phyloP scores from a whole-genome alignment of 23 red algal genomes.

The Gracilaria vermiculophylla region DNA sequence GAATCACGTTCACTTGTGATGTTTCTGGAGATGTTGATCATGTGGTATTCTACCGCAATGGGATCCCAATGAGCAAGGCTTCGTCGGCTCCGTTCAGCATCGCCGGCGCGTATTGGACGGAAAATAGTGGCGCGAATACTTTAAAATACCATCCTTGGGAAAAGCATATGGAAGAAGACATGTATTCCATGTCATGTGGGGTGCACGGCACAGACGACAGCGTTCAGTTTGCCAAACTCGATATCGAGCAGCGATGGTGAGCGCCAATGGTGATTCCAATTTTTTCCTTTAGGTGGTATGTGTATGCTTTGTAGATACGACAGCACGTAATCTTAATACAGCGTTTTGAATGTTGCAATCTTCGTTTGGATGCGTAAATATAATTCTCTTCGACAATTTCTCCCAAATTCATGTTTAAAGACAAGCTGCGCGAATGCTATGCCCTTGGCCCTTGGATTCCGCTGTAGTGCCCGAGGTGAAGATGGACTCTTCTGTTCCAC shows the following conservation, averaged over 20 bases:
- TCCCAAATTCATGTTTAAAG: too few species aligned
- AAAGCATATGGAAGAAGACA: background rate
- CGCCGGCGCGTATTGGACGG: background rate
- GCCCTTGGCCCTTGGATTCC: too few species aligned
- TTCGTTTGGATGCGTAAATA: too few species aligned
- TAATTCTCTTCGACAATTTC: too few species aligned
- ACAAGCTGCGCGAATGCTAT: too few species aligned
- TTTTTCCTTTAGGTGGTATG: too few species aligned
- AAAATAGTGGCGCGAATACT: background rate
- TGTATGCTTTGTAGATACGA: too few species aligned
- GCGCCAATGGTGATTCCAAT: too few species aligned
- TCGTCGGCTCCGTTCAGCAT: constrained; percentile 2
- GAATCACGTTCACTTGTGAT: constrained; percentile 34
- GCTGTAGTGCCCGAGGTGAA: too few species aligned
- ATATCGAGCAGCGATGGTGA: background rate
- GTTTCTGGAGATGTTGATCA: constrained; percentile 2
- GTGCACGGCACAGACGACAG: background rate
- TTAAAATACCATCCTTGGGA: background rate
- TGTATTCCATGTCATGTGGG: constrained; percentile 4
- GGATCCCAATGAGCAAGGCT: background rate
- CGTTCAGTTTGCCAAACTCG: background rate
- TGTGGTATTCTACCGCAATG: constrained; percentile 18
- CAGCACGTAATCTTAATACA: too few species aligned
- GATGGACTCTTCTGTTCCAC: too few species aligned
- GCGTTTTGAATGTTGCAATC: too few species aligned